These are phyloP conservation scores for Colletotrichum noveboracense DNA, from an alignment of 2,329 filamentous ascomycete species.

Conservation along the genomic window DNA sequence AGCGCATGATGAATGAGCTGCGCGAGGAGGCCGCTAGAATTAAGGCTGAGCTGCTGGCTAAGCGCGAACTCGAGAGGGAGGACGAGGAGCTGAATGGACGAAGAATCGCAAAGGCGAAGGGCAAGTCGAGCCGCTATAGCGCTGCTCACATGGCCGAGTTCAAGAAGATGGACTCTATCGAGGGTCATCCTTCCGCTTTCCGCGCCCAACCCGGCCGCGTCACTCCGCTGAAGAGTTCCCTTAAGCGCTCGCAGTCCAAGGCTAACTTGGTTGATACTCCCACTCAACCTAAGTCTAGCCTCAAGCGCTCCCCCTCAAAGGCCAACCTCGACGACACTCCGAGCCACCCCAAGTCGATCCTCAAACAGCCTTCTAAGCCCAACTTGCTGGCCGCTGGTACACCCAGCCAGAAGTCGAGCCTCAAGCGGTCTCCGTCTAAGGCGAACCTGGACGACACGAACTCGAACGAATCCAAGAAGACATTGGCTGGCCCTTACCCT, in stretches of 20 bases:
- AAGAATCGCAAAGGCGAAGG: slow-evolving; percentile 81
- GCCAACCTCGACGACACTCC: slow-evolving; percentile 36
- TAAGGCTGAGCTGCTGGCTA: slow-evolving; percentile 36
- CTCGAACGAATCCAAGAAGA: slow-evolving; percentile 41
- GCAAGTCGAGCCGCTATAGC: slow-evolving; percentile 80
- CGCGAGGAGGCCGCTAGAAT: slow-evolving; percentile 50
- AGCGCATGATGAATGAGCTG: slow-evolving; percentile 68
- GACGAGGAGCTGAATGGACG: slow-evolving; percentile 56
- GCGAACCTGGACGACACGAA: slow-evolving; percentile 69
- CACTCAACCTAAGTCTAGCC: slow-evolving; percentile 34
- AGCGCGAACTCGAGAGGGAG: slow-evolving; percentile 60
- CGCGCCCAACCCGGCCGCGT: slow-evolving; percentile 61
- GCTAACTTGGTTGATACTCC: slow-evolving; percentile 43
- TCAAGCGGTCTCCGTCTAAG: slow-evolving; percentile 52
- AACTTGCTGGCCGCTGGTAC: slow-evolving; percentile 31
- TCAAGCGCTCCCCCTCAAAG: slow-evolving; percentile 37
- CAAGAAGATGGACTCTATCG: slow-evolving; percentile 98
- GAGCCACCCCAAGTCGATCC: slow-evolving; percentile 28
- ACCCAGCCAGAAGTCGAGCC: slow-evolving; percentile 36
- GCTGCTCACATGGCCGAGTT: slow-evolving; percentile 87
- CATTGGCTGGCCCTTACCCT: not conserved
- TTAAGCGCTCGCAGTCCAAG: slow-evolving; percentile 51
- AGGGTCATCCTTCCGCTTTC: slow-evolving; percentile 81
- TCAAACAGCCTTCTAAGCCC: slow-evolving; percentile 52
- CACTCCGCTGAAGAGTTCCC: slow-evolving; percentile 48